These are phyloP conservation scores for Entomortierella beljakovae DNA, from an alignment of 192 early-diverging fungal species.

Conservation along the genomic window DNA sequence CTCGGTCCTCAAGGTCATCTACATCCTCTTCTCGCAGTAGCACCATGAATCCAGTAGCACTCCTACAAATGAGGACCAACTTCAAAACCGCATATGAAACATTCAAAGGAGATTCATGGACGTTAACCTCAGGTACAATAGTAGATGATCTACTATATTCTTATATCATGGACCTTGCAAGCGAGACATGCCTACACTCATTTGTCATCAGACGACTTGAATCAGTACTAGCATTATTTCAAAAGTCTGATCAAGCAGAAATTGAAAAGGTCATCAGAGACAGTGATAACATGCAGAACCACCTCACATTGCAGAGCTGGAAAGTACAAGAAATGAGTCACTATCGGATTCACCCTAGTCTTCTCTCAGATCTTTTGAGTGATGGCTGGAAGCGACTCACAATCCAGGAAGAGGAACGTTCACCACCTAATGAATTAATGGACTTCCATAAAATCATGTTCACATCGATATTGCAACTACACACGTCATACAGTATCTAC, in stretches of 20 bases:
- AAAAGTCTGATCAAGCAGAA: background rate
- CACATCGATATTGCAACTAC: background rate
- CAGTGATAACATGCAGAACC: background rate
- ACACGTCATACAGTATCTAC: background rate
- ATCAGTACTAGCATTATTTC: background rate
- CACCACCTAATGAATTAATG: background rate
- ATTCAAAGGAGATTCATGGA: background rate
- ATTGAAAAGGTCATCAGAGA: background rate
- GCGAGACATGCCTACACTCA: constrained; percentile 1
- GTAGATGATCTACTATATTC: background rate
- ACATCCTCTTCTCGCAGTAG: background rate
- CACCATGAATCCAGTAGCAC: background rate
- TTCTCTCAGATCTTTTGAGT: background rate
- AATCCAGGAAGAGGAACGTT: background rate
- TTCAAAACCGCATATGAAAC: background rate
- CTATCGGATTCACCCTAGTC: background rate
- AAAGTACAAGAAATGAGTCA: background rate
- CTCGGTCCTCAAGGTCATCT: background rate
- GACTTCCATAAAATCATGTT: background rate
- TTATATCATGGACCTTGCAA: background rate
- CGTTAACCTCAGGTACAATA: background rate
- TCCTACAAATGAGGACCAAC: background rate
- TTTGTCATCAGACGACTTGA: background rate
- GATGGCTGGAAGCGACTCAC: background rate
- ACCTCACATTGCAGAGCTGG: background rate